Base-by-base conservation (phyloP, 306 rosid species). In the Alnus rubra region DNA sequence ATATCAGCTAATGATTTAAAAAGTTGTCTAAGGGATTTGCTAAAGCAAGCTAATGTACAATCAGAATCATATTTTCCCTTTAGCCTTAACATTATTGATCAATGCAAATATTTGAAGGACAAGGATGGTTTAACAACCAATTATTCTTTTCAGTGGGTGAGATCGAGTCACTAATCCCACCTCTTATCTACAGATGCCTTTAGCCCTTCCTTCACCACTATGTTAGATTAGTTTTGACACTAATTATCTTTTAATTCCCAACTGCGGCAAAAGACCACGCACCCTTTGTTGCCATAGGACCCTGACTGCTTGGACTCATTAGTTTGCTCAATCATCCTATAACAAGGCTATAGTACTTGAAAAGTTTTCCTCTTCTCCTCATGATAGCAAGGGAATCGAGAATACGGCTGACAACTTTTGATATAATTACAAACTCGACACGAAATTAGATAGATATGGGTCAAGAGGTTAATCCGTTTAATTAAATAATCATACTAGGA, bases 41-140 rank as follows among this genome's bases (percentile, higher is more conserved):
- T 35, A 64, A 64, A 64, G 23, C 47, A 35, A 33, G 23, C 15
- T 64, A 33, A 37, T 64, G 23, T 63, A 64, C 48, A 64, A 64
- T 64, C 48, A 7, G 48, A 64, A 7, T 64, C 28, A 35, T 23
- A 48, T 33, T 64, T 64, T 64, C 23, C 11, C 48, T 64, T 35
- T 64, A n/a, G 23, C 70, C 48, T 13, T 64, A 48, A 64, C 70
- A 35, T 62, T 62, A 64, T 15, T 64, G 33, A 64, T 35, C 70
- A 35, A 12, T 64, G 50, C 30, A 67, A 39, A 67, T 19, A 39
- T 67, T 67, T 39, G 7, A 39, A 67, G 50, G 71, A 67, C 28
- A 67, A 3, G 23, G 7, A 67, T 67, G 23, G 44, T 67, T 39
- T 39, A 67, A 39, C 19, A 16, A 44, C 47, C 70, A 6, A 64